phyloP scores from a whole-genome alignment of 2,329 filamentous ascomycete genomes.

The Paecilomyces dactylethromorphus region DNA sequence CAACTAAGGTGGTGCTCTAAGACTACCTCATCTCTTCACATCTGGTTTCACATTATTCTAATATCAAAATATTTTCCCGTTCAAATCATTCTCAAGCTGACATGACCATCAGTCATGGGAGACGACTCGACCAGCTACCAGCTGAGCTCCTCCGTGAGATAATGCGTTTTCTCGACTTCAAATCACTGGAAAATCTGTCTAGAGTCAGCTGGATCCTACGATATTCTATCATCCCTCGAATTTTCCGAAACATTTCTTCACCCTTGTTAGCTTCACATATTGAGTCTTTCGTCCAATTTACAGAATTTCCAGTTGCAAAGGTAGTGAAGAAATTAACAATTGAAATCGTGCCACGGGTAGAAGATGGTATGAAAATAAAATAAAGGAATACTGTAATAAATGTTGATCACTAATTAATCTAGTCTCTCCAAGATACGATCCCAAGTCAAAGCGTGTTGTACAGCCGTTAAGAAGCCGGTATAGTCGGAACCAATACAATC shows the following conservation, averaged over 20 bases:
- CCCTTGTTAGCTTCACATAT: neutral
- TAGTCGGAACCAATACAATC: neutral
- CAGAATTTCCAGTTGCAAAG: neutral
- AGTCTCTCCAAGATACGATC: neutral
- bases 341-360: neutral
- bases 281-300: neutral
- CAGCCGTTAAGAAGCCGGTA: neutral
- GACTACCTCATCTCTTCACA: neutral
- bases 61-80: neutral
- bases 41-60: neutral
- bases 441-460: neutral
- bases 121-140: neutral
- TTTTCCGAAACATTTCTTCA: neutral
- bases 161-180: neutral
- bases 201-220: neutral
- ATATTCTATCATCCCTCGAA: neutral
- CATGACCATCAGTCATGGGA: neutral
- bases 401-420: neutral
- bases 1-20: neutral
- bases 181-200: neutral
- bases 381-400: no score
- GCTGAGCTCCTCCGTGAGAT: neutral
- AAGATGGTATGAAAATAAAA: neutral
- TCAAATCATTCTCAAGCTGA: neutral
- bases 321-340: neutral